These are phyloP conservation scores for Crithidia expoeki DNA, from an alignment of 208 protist species.

Conservation along the genomic window DNA sequence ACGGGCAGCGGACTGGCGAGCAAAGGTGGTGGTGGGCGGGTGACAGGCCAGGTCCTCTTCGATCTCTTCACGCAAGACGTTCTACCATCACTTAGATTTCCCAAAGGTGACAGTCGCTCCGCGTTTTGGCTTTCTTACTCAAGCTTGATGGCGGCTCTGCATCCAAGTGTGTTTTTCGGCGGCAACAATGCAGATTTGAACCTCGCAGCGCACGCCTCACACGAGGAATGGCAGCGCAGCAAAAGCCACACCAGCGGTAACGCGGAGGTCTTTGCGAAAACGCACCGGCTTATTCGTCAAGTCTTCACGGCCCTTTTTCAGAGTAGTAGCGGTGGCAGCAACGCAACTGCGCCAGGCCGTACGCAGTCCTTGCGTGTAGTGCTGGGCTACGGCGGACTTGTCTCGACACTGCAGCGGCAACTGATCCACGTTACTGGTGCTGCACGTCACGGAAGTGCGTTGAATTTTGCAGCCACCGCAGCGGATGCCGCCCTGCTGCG, in stretches of 20 bases:
- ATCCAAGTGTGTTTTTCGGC: conserved; percentile 17
- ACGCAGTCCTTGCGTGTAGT: conserved; percentile 33
- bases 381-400: conserved; percentile 41
- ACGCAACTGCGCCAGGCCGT: conserved; percentile 20
- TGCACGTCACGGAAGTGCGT: not conserved
- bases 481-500: conserved; percentile 33
- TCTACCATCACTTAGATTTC: conserved; percentile 39
- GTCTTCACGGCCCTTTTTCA: conserved; percentile 20
- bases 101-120: conserved; percentile 35
- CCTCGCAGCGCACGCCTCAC: not conserved
- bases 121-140: conserved; percentile 49
- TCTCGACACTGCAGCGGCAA: conserved; percentile 29
- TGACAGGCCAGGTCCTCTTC: conserved; percentile 12
- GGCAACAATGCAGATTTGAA: conserved; percentile 1
- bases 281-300: conserved; percentile 18
- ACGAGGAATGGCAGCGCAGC: not conserved
- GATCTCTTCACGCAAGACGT: conserved; percentile 47
- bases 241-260: not conserved
- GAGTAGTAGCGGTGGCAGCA: not conserved
- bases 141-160: conserved; percentile 20
- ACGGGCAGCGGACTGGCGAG: not conserved
- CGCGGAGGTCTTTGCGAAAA: conserved; percentile 18
- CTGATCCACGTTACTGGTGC: conserved; percentile 25
- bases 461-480: not conserved
- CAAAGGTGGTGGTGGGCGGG: not conserved